Evolutionary conservation across 768 basidiomycete species (phyloP).

Genomic region (Lactifluus rugatus): DNA sequence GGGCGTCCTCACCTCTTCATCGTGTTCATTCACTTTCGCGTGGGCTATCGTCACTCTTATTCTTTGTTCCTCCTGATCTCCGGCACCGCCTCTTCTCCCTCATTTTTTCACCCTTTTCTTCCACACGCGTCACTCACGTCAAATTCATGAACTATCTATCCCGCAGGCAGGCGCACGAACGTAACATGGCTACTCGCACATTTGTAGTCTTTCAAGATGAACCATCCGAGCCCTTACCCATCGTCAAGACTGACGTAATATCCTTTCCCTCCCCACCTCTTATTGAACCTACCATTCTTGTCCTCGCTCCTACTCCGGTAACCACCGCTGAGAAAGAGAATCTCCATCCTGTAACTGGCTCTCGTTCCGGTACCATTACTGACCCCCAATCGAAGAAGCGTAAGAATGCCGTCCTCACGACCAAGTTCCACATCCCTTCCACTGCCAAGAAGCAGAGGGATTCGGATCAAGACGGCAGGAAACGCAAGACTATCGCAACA

Average conservation of each 20-base stretch:
- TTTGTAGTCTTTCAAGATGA: conserved; percentile 60
- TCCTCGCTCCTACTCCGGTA: conserved; percentile 21
- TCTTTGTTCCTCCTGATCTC: conserved; percentile 7
- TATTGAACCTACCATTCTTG: conserved; percentile 23
- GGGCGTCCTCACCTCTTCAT: conserved; percentile 10
- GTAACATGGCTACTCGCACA: conserved; percentile 43
- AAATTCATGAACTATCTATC: conserved; percentile 10
- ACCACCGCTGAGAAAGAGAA: conserved; percentile 60
- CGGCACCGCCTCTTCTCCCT: conserved; percentile 14
- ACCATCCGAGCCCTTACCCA: conserved; percentile 30
- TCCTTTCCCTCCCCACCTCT: conserved; percentile 25
- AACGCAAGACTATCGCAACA: conserved; percentile 39
- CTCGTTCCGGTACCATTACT: conserved; percentile 36
- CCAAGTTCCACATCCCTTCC: conserved; percentile 36
- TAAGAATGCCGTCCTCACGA: conserved; percentile 47
- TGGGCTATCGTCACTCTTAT: conserved; percentile 8
- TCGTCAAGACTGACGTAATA: conserved; percentile 24
- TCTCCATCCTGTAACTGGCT: conserved; percentile 63
- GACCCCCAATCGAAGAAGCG: conserved; percentile 46
- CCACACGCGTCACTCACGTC: conserved; percentile 14
- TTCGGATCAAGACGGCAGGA: conserved; percentile 42
- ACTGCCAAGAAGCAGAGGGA: conserved; percentile 38
- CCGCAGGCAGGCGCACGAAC: conserved; percentile 11
- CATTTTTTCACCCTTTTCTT: not conserved
- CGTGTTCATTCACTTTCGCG: conserved; percentile 14